These are phyloP conservation scores for Uncinocarpus reesii DNA, from an alignment of 2,329 filamentous ascomycete genomes.

Conservation along the genomic window DNA sequence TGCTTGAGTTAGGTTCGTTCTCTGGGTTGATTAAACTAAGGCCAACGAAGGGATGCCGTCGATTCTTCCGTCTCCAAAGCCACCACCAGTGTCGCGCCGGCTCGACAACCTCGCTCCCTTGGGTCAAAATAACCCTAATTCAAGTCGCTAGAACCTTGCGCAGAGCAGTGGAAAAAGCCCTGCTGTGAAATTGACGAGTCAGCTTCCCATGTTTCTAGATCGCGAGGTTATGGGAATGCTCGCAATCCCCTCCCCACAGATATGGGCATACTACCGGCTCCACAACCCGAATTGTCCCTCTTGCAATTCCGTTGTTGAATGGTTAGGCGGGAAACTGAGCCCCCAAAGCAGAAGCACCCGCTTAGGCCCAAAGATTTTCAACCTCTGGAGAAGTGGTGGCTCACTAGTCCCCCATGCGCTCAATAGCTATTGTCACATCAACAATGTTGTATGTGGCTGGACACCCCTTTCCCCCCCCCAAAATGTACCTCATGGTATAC, in stretches of 20 bases:
- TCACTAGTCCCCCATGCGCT: no score
- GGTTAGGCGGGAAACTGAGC: no score
- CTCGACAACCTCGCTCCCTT: conserved; percentile 3
- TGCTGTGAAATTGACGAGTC: conserved; percentile 6
- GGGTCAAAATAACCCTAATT: conserved; percentile 5
- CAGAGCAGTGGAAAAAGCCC: background rate
- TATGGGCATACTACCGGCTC: conserved; percentile 6
- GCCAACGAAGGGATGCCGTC: conserved; percentile 4
- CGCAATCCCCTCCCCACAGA: background rate
- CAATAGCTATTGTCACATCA: no score
- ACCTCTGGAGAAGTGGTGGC: background rate
- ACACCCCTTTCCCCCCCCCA: no score
- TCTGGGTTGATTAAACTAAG: no score
- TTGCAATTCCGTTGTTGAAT: background rate
- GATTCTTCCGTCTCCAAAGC: background rate
- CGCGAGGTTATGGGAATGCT: background rate
- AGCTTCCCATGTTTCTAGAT: background rate
- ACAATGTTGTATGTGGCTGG: no score
- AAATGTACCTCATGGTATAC: background rate
- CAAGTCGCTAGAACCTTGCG: conserved; percentile 5
- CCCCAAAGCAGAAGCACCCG: no score
- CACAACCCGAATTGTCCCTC: conserved; percentile 1
- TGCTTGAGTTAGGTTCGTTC: background rate
- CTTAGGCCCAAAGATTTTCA: background rate
- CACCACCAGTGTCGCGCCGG: background rate